A percentile compares a stretch with the other conserved stretches of the same genome.
phyloP scores from a whole-genome alignment of 2,329 filamentous ascomycete genomes.

The Penicillium sp. region DNA sequence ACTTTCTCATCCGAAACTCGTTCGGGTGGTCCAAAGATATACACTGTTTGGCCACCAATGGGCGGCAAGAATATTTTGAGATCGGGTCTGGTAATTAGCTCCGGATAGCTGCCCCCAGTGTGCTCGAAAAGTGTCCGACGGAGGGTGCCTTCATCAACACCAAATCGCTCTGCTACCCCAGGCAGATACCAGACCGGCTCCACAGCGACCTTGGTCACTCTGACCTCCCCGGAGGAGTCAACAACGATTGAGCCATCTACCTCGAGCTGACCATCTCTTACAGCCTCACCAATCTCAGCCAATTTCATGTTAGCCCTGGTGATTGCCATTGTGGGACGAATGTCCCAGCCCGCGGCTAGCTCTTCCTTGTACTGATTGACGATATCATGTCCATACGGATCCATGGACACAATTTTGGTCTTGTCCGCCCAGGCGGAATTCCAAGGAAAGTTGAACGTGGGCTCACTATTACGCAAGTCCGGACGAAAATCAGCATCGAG shows the following conservation, averaged over 20 bases:
- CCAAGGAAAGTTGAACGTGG: constrained; percentile 79
- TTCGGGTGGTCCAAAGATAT: constrained; percentile 91
- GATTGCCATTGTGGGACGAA: constrained; percentile 83
- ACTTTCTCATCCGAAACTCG: constrained; percentile 86
- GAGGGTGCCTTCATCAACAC: constrained; percentile 80
- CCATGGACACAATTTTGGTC: constrained; percentile 97
- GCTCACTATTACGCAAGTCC: constrained; percentile 79
- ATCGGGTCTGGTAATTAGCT: constrained; percentile 88
- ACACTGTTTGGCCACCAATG: constrained; percentile 91
- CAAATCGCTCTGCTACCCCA: constrained; percentile 85
- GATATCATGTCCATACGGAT: constrained; percentile 82
- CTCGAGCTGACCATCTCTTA: constrained; percentile 66
- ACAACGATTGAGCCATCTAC: constrained; percentile 86
- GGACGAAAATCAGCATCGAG: constrained; percentile 74
- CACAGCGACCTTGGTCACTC: constrained; percentile 93
- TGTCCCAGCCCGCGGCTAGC: constrained; percentile 65
- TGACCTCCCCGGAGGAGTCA: constrained; percentile 77
- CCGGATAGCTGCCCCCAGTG: constrained; percentile 91
- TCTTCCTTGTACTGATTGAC: constrained; percentile 73
- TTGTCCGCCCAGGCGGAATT: constrained; percentile 84
- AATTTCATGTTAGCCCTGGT: constrained; percentile 94
- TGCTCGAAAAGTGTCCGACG: constrained; percentile 88
- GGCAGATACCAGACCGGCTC: constrained; percentile 89
- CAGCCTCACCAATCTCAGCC: constrained; percentile 88
- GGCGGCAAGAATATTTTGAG: constrained; percentile 95